A percentile compares a stretch with the other conserved stretches of the same genome.
Conservation (phyloP, 2,329 filamentous ascomycete genomes). For the Colletotrichum graminicola region DNA sequence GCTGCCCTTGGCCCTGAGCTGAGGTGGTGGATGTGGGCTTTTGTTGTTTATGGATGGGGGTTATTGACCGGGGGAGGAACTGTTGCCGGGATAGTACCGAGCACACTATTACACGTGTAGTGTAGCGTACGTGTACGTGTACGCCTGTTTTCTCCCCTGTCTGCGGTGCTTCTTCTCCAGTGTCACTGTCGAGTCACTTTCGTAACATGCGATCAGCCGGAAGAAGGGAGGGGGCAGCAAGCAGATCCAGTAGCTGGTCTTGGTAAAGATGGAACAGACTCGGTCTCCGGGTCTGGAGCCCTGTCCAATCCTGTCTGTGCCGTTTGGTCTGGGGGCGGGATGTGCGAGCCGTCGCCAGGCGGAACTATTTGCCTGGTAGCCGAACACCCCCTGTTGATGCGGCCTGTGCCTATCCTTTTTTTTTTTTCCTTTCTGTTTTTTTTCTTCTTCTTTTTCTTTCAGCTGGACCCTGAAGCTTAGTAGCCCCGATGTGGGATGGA, state of each 20-base stretch:
- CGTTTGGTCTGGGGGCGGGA: slow-evolving; percentile 10
- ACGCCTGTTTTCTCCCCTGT: slow-evolving; percentile 10
- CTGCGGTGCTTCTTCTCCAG: background rate
- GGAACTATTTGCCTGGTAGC: slow-evolving; percentile 38
- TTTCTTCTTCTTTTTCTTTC: background rate
- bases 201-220: slow-evolving; percentile 37
- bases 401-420: slow-evolving; percentile 20
- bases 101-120: background rate
- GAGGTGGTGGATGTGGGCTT: slow-evolving; percentile 11
- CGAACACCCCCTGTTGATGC: slow-evolving; percentile 33
- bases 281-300: background rate
- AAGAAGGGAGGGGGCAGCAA: background rate
- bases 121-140: no score
- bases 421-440: background rate
- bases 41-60: slow-evolving; percentile 10
- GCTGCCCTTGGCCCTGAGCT: background rate
- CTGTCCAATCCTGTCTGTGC: slow-evolving; percentile 1
- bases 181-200: slow-evolving; percentile 13
- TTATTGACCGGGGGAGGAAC: background rate
- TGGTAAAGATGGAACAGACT: slow-evolving; percentile 5
- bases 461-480: slow-evolving; percentile 38
- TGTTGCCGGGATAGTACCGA: background rate
- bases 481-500: slow-evolving; percentile 24
- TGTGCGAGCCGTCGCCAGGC: slow-evolving; percentile 35
- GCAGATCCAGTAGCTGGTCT: background rate